Evolutionary conservation across 2,329 filamentous ascomycete genomes (phyloP).

Genomic region (Colletotrichum tofieldiae): DNA sequence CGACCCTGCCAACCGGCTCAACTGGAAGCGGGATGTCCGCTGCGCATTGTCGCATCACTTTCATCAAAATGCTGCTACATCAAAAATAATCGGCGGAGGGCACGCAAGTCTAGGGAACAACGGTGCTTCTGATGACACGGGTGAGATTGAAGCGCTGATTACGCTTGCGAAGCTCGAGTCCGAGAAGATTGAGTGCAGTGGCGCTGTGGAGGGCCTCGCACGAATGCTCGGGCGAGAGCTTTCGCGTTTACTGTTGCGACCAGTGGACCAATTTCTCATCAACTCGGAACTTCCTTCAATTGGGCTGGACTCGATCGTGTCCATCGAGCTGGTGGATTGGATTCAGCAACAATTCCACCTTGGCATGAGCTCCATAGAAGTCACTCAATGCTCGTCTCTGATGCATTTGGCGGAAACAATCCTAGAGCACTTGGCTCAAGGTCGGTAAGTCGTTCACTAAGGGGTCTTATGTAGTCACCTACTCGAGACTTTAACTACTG

Average conservation of each 20-base stretch:
- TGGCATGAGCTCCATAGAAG: constrained; percentile 26
- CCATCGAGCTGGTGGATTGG: constrained; percentile 38
- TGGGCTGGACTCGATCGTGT: constrained; percentile 30
- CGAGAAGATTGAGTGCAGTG: not conserved
- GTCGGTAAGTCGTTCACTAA: too few relatives aligned
- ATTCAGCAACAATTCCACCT: constrained; percentile 35
- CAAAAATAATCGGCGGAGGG: too few relatives aligned
- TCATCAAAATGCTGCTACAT: too few relatives aligned
- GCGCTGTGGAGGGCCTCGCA: not conserved
- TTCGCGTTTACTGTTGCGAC: not conserved
- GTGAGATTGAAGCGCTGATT: constrained; percentile 16
- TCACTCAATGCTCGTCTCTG: constrained; percentile 30
- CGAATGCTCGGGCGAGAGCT: not conserved
- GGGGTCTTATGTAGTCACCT: too few relatives aligned
- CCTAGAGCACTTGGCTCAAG: not conserved
- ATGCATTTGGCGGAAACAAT: constrained; percentile 30
- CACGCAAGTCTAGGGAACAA: too few relatives aligned
- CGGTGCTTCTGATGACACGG: not conserved
- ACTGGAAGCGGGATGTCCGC: constrained; percentile 44
- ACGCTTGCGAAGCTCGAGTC: not conserved
- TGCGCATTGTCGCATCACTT: not conserved
- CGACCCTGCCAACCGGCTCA: constrained; percentile 33
- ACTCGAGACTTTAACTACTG: too few relatives aligned
- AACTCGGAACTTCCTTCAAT: constrained; percentile 6
- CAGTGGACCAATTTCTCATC: not conserved